Conservation (phyloP, 2,329 filamentous ascomycete genomes). For the Aspergillus novoparasiticus region DNA sequence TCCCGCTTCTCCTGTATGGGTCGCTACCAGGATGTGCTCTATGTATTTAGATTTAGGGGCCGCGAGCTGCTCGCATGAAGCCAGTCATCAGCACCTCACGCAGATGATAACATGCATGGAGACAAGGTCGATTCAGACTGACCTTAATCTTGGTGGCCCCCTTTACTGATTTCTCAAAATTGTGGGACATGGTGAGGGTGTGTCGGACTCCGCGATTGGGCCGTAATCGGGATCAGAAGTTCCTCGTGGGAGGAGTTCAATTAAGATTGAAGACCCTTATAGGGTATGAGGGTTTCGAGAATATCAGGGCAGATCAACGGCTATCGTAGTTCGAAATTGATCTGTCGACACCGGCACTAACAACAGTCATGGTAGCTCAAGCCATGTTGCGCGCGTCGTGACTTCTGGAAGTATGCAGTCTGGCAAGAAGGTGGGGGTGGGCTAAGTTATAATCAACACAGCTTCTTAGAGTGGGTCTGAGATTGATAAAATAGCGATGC, state of each 20-base stretch:
- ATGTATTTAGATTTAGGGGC: constrained; percentile 99
- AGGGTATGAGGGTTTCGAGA: neutral
- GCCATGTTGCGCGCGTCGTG: constrained; percentile 29
- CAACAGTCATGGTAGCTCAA: constrained; percentile 32
- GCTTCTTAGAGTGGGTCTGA: neutral
- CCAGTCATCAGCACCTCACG: constrained; percentile 22
- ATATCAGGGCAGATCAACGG: constrained; percentile 1
- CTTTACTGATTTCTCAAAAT: constrained; percentile 99
- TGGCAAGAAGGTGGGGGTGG: constrained; percentile 12
- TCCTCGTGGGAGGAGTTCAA: constrained; percentile 7
- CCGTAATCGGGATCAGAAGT: constrained; percentile 16
- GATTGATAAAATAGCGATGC: neutral
- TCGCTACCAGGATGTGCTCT: constrained; percentile 94
- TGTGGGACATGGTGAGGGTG: constrained; percentile 47
- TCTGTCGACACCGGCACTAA: constrained; percentile 27
- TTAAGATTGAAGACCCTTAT: neutral
- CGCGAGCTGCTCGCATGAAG: constrained; percentile 65
- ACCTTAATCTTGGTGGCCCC: constrained; percentile 98
- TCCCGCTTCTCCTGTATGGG: constrained; percentile 89
- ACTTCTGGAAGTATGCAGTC: constrained; percentile 11
- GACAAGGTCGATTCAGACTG: constrained; percentile 27
- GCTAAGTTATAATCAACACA: neutral
- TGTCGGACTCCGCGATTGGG: constrained; percentile 15
- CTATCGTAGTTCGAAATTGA: constrained; percentile 21
- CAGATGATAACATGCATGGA: neutral